phyloP scores from a whole-genome alignment of 2,329 filamentous ascomycete species.

The Helminthosporium solani region DNA sequence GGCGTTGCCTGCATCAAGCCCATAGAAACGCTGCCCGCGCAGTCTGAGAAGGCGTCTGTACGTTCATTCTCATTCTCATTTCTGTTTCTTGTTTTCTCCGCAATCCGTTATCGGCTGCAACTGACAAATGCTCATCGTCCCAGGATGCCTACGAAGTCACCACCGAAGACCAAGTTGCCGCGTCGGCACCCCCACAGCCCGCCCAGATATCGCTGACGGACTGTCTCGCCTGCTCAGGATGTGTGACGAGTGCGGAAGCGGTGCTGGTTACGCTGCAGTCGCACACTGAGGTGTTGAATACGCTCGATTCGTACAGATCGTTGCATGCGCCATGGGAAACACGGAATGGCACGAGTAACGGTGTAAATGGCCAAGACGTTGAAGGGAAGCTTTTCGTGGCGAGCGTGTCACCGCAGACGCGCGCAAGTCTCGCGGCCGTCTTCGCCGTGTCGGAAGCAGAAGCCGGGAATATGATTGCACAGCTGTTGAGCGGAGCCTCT shows the following conservation, averaged over 20 bases:
- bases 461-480: constrained; percentile 79
- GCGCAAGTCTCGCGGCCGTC: constrained; percentile 84
- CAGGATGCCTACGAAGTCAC: constrained; percentile 79
- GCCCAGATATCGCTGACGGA: constrained; percentile 95
- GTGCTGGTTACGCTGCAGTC: constrained; percentile 95
- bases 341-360: constrained; percentile 27
- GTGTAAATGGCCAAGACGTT: constrained; percentile 17
- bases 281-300: constrained; percentile 83
- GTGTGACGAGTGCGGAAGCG: constrained; percentile 94
- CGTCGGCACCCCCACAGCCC: constrained; percentile 61
- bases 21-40: constrained; percentile 78
- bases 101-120: constrained; percentile 17
- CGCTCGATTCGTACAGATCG: constrained; percentile 65
- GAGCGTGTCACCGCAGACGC: constrained; percentile 86
- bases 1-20: constrained; percentile 98
- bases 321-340: constrained; percentile 40
- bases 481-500: constrained; percentile 69
- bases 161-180: constrained; percentile 75
- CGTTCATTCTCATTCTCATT: constrained; percentile 7
- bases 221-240: constrained; percentile 95
- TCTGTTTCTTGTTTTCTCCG: no score
- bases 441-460: constrained; percentile 72
- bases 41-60: constrained; percentile 52
- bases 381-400: constrained; percentile 82
- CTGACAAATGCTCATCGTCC: constrained; percentile 20